Base-by-base conservation (phyloP, 805 yeast genomes). In the Kregervanrija delftensis region DNA sequence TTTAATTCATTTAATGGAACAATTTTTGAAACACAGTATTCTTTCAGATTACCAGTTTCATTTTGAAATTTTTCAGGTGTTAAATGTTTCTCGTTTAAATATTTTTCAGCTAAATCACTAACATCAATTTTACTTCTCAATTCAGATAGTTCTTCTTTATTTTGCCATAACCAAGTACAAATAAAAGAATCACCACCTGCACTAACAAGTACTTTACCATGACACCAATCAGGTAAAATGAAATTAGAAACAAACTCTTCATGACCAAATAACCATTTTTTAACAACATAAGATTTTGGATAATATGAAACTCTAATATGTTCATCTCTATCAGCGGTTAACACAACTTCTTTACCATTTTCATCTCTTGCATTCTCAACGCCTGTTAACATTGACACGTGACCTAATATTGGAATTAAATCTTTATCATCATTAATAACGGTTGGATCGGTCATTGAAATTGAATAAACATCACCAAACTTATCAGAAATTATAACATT, bases 371-470 rank as follows among this genome's bases (percentile, higher is more conserved):
- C 69, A 28, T 80, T 67, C 30, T 72, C 57, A 2, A 90, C 74
- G 50, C 81, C 88, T n/a, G 95, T 85, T 49, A 93, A 74, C 96
- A 93, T 88, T 3, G 97, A 90, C 5, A 93, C 98, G 64, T 93
- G 99, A 8, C 99, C 99, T 43, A 91, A 67, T 6, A 91, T 72
- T 2, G 97, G 97, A 34, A 69, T 74, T 37, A 77, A 61, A 39
- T 74, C 76, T 4, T 72, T 71, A 35, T 56, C 61, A 4, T 61
- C 64, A 37, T 42, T 42, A 2, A 66, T 61, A 1, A 73, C 55
- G 1, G 56, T 64, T 3, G 61, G 54, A 11, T 60, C 58, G 16
- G 66, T 66, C 30, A 79, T 64, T 2, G 73, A 66, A 34, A 87
- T 68, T 1, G 73, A 62, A 61, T 86, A 93, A 5, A 89, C 96